Conservation (phyloP, 345 rosid species). For the Gossypium thurberi region DNA sequence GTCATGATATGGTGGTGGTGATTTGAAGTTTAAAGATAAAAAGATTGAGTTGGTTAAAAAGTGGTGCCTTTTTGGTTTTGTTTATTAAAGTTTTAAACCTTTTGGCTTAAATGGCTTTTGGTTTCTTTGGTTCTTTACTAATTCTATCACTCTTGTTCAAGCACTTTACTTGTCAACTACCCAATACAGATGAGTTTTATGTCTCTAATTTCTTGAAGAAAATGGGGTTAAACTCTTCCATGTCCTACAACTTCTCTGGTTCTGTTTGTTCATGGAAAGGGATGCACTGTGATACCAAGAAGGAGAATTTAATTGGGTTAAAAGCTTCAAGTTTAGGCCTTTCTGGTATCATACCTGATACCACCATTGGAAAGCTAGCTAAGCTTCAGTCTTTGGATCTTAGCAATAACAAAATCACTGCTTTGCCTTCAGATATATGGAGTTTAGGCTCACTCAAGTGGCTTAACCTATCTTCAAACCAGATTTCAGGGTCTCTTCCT, state of each 20-base stretch:
- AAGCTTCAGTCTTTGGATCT: conserved; percentile 75
- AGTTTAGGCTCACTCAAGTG: conserved; percentile 59
- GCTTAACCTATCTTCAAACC: conserved; percentile 69
- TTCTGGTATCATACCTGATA: conserved; percentile 72
- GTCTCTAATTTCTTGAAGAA: conserved; percentile 61
- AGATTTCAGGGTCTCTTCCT: conserved; percentile 65
- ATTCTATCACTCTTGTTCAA: conserved; percentile 54
- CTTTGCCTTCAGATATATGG: conserved; percentile 86
- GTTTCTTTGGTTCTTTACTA: conserved; percentile 42
- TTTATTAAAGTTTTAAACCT: conserved; percentile 12
- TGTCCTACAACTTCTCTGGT: conserved; percentile 41
- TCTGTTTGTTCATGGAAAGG: conserved; percentile 70
- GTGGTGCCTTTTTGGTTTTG: conserved; percentile 13
- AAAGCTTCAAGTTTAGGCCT: conserved; percentile 54
- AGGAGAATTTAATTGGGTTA: conserved; percentile 42
- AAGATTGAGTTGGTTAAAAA: not conserved
- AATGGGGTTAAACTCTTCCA: conserved; percentile 42
- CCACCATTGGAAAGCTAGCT: conserved; percentile 79
- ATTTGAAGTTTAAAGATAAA: too few species aligned
- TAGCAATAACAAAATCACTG: conserved; percentile 72
- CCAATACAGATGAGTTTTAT: conserved; percentile 81
- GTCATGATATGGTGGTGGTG: too few species aligned
- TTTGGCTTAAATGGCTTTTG: conserved; percentile 50
- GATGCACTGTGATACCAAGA: conserved; percentile 50
- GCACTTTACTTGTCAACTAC: conserved; percentile 52